Evolutionary conservation across 148 eudicot genomes (phyloP).

Genomic region (Rhododendron williamsianum): DNA sequence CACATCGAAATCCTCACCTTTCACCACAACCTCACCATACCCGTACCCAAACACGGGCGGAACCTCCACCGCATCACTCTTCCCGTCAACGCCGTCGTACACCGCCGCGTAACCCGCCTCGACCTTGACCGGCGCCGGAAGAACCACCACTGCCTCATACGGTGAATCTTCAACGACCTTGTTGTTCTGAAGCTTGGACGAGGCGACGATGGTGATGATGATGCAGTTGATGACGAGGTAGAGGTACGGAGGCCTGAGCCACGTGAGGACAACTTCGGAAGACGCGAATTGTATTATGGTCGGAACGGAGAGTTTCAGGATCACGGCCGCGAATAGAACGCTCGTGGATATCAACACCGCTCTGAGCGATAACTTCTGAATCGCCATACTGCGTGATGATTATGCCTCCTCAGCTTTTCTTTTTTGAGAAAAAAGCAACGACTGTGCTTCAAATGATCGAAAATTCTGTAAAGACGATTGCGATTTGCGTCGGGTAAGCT

Average conservation of each 20-base stretch:
- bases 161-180: constrained; percentile 7
- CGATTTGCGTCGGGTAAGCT: too few relatives aligned
- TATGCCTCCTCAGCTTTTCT: too few relatives aligned
- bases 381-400: constrained; percentile 5
- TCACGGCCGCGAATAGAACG: constrained; percentile 39
- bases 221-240: constrained; percentile 74
- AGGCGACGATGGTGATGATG: constrained; percentile 70
- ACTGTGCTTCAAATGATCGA: neutral
- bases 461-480: neutral
- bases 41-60: constrained; percentile 22
- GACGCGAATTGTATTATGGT: constrained; percentile 26
- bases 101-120: constrained; percentile 4
- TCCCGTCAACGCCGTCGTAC: constrained; percentile 9
- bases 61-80: constrained; percentile 9
- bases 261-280: constrained; percentile 28
- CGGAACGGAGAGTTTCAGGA: constrained; percentile 38
- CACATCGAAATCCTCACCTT: constrained; percentile 7
- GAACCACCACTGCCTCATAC: constrained; percentile 6
- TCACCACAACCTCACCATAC: neutral
- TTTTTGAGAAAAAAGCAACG: too few relatives aligned
- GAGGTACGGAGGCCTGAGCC: constrained; percentile 64
- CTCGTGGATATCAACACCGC: constrained; percentile 35
- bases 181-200: constrained; percentile 49
- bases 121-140: constrained; percentile 8
- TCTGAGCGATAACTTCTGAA: constrained; percentile 27